A percentile compares a stretch with the other conserved stretches of the same genome.
phyloP scores from a whole-genome alignment of 148 eudicot species.

The Rheum nobile region DNA sequence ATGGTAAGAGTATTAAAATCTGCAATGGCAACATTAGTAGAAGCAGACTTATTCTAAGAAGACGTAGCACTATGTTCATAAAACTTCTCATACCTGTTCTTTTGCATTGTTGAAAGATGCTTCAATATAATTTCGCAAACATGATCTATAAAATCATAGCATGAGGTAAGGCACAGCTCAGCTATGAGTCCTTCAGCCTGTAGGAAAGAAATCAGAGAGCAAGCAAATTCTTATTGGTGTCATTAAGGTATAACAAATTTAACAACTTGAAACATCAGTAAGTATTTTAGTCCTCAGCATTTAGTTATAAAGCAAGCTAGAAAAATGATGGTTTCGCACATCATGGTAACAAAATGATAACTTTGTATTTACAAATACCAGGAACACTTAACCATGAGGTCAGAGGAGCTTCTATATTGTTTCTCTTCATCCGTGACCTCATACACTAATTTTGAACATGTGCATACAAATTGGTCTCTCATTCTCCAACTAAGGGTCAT shows the following conservation, averaged over 20 bases:
- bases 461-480: background rate
- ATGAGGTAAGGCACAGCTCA: conserved; percentile 50
- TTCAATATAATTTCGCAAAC: conserved; percentile 65
- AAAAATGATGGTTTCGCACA: background rate
- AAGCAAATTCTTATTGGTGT: background rate
- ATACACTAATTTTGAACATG: background rate
- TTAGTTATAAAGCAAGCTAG: background rate
- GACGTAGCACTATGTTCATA: background rate
- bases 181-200: conserved; percentile 82
- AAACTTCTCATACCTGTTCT: conserved; percentile 47
- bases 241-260: background rate
- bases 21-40: conserved; percentile 6
- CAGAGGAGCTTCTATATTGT: background rate
- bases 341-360: background rate
- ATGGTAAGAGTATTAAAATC: background rate
- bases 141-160: conserved; percentile 81
- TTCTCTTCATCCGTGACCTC: background rate
- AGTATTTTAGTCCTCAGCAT: background rate
- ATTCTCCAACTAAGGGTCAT: background rate
- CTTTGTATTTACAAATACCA: background rate
- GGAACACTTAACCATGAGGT: background rate
- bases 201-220: conserved; percentile 12
- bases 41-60: background rate
- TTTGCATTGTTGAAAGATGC: conserved; percentile 84
- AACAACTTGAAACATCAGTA: background rate